Percentiles rank a stretch among this genome's conserved stretches.
phyloP scores from a whole-genome alignment of 1,139 yeast species.

The Yamadazyma taylorii region DNA sequence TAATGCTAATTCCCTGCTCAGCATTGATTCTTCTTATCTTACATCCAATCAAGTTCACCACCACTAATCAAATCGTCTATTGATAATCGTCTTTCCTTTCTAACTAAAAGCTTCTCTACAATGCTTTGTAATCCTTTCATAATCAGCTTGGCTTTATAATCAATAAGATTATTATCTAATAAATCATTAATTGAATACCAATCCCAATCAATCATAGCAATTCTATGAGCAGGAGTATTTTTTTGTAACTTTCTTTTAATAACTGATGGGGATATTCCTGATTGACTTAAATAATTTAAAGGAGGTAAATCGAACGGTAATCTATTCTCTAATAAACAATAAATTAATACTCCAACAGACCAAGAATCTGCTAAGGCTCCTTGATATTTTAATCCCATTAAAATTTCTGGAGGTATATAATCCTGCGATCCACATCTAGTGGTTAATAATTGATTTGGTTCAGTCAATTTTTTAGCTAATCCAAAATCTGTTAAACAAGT shows the following conservation, averaged over 20 bases:
- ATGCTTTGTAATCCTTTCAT: constrained; percentile 28
- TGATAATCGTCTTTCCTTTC: constrained; percentile 36
- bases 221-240: constrained; percentile 77
- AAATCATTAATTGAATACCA: constrained; percentile 53
- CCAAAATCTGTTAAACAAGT: constrained; percentile 87
- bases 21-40: too few relatives aligned
- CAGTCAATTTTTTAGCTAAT: constrained; percentile 65
- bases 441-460: constrained; percentile 59
- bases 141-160: constrained; percentile 22
- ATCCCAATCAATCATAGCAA: constrained; percentile 90
- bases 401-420: constrained; percentile 88
- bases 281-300: constrained; percentile 27
- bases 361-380: constrained; percentile 90
- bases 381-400: constrained; percentile 87
- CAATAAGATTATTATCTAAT: constrained; percentile 15
- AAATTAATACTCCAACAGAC: constrained; percentile 91
- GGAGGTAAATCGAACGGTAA: constrained; percentile 81
- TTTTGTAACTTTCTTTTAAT: constrained; percentile 51
- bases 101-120: constrained; percentile 37
- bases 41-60: constrained; percentile 19
- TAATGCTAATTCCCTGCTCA: too few relatives aligned
- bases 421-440: constrained; percentile 97
- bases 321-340: constrained; percentile 77
- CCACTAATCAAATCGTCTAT: constrained; percentile 11
- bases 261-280: constrained; percentile 46